Percentiles rank a stretch among this genome's conserved stretches.
phyloP scores from a whole-genome alignment of 1,284 basidiomycete genomes.

The Marasmius fiardii region DNA sequence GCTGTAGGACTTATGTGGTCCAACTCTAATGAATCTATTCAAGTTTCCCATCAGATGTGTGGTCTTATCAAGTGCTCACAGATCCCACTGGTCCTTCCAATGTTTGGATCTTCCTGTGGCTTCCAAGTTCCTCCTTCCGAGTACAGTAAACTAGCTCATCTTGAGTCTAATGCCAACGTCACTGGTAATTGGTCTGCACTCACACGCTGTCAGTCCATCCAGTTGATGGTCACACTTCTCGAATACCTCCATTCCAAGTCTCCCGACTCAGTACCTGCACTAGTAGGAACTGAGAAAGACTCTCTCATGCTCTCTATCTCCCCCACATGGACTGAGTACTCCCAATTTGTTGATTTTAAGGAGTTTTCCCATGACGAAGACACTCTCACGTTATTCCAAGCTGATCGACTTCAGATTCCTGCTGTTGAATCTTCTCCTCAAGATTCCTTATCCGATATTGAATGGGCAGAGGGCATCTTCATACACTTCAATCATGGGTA shows the following conservation, averaged over 20 bases:
- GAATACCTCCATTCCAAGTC: not conserved
- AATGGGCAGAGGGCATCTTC: not conserved
- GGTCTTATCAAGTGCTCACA: no score
- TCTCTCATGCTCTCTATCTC: not conserved
- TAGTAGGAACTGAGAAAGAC: not conserved
- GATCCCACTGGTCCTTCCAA: no score
- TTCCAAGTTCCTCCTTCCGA: not conserved
- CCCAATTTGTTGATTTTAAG: not conserved
- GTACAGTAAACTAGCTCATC: not conserved
- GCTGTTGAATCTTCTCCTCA: not conserved
- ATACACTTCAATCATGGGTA: not conserved
- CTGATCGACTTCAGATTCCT: not conserved
- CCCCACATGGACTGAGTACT: not conserved
- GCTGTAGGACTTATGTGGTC: no score
- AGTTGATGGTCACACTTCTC: not conserved
- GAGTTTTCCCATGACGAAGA: not conserved
- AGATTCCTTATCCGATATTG: not conserved
- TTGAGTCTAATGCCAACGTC: not conserved
- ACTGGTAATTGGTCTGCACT: not conserved
- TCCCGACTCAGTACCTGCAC: not conserved
- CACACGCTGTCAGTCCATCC: not conserved
- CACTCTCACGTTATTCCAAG: not conserved
- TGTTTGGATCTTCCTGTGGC: no score
- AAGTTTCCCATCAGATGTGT: no score
- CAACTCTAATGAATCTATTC: no score